A percentile compares a stretch with the other conserved stretches of the same genome.
These are phyloP conservation scores for Fusarium palustre DNA, from an alignment of 2,329 filamentous ascomycete species.

Conservation along the genomic window DNA sequence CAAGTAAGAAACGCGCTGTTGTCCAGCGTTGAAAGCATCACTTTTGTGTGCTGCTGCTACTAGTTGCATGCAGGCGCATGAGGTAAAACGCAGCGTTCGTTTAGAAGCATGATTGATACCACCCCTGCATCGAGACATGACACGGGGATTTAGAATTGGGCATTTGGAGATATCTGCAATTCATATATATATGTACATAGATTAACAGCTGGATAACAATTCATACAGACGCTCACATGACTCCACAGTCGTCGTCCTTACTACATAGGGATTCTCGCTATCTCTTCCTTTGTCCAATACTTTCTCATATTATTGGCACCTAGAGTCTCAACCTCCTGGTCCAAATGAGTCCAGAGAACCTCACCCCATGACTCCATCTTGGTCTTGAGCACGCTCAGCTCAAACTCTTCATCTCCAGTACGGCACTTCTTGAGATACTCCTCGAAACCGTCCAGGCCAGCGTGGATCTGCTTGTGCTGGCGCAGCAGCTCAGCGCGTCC, in stretches of 20 bases:
- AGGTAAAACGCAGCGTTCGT: conserved; percentile 3
- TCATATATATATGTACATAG: conserved; percentile 8
- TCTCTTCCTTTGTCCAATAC: conserved; percentile 83
- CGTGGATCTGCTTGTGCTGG: conserved; percentile 84
- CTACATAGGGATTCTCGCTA: conserved; percentile 76
- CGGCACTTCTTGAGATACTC: conserved; percentile 73
- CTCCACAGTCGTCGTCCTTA: conserved; percentile 51
- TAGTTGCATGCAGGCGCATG: background rate
- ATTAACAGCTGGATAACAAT: conserved; percentile 10
- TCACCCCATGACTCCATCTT: conserved; percentile 83
- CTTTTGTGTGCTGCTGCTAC: background rate
- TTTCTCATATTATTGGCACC: conserved; percentile 85
- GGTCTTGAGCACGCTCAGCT: conserved; percentile 69
- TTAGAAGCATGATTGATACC: conserved; percentile 27
- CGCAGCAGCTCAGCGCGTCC: conserved; percentile 70
- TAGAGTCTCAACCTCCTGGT: conserved; percentile 83
- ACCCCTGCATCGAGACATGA: conserved; percentile 11
- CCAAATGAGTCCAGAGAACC: conserved; percentile 85
- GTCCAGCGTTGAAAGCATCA: background rate
- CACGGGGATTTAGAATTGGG: conserved; percentile 4
- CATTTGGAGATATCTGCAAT: conserved; percentile 22
- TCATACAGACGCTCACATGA: background rate
- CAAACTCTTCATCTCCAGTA: conserved; percentile 70
- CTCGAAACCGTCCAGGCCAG: conserved; percentile 75
- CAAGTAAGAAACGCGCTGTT: background rate